Evolutionary conservation across 805 yeast genomes (phyloP).

Genomic region (Candida nonsorbophila): DNA sequence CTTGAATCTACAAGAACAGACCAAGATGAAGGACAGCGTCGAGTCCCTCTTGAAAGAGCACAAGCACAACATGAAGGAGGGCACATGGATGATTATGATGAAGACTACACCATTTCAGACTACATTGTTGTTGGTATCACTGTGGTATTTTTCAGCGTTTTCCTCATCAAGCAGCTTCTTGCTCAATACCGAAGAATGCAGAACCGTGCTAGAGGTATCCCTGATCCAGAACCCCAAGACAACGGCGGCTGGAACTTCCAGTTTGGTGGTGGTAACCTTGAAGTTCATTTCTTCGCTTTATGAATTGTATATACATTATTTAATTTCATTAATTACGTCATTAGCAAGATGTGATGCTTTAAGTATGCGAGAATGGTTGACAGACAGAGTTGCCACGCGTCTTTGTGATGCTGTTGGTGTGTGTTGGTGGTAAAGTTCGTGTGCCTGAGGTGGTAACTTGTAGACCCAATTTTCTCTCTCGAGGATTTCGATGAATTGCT

Average conservation of each 20-base stretch:
- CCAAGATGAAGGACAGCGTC: slow-evolving; percentile 6
- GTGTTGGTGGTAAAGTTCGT: slow-evolving; percentile 23
- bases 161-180: slow-evolving; percentile 21
- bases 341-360: no score
- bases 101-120: slow-evolving; percentile 29
- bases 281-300: slow-evolving; percentile 32
- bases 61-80: slow-evolving; percentile 31
- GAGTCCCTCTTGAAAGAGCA: slow-evolving; percentile 17
- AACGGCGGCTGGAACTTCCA: slow-evolving; percentile 11
- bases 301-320: slow-evolving; percentile 6
- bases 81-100: slow-evolving; percentile 11
- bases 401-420: slow-evolving; percentile 1
- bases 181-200: slow-evolving; percentile 18
- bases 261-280: slow-evolving; percentile 22
- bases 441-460: slow-evolving; percentile 44
- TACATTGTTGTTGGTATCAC: slow-evolving; percentile 26
- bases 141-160: slow-evolving; percentile 19
- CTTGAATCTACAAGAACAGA: slow-evolving; percentile 13
- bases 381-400: no score
- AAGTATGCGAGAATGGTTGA: no score
- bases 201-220: slow-evolving; percentile 4
- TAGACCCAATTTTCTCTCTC: slow-evolving; percentile 60
- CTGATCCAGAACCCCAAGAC: slow-evolving; percentile 3
- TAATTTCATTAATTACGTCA: slow-evolving; percentile 3
- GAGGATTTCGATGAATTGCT: slow-evolving; percentile 56